Conservation (phyloP, 805 yeast genomes). For the Kazachstania taianensis region DNA sequence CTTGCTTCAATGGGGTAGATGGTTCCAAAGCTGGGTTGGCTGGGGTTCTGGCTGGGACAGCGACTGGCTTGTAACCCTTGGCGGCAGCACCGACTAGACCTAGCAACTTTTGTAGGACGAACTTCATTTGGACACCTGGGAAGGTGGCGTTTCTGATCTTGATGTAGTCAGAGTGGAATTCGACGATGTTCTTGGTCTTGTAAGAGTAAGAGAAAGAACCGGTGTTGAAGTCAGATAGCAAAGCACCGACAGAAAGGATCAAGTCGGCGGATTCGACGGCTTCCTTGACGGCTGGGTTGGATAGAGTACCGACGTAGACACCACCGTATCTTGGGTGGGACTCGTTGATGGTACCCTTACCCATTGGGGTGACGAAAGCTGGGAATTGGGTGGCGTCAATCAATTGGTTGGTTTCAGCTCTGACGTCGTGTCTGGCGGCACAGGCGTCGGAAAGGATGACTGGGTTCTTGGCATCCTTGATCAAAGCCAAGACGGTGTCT, state of each 20-base stretch:
- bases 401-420: constrained; percentile 50
- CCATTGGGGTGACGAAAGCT: constrained; percentile 82
- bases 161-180: too few relatives aligned
- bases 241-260: constrained; percentile 69
- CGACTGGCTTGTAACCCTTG: constrained; percentile 38
- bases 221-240: constrained; percentile 82
- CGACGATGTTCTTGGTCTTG: constrained; percentile 61
- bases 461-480: constrained; percentile 55
- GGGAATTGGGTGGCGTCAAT: constrained; percentile 67
- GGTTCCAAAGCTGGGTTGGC: constrained; percentile 37
- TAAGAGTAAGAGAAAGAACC: constrained; percentile 75
- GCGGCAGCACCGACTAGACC: constrained; percentile 31
- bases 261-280: too few relatives aligned
- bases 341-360: constrained; percentile 73
- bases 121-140: constrained; percentile 66
- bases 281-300: constrained; percentile 60
- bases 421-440: constrained; percentile 66
- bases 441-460: constrained; percentile 78
- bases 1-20: constrained; percentile 45
- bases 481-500: constrained; percentile 40
- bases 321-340: constrained; percentile 68
- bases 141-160: constrained; percentile 60
- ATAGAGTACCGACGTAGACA: constrained; percentile 75
- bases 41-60: constrained; percentile 45
- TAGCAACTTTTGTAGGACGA: constrained; percentile 37